Conservation (phyloP, 2,329 filamentous ascomycete species). For the Calonectria fujianensis region DNA sequence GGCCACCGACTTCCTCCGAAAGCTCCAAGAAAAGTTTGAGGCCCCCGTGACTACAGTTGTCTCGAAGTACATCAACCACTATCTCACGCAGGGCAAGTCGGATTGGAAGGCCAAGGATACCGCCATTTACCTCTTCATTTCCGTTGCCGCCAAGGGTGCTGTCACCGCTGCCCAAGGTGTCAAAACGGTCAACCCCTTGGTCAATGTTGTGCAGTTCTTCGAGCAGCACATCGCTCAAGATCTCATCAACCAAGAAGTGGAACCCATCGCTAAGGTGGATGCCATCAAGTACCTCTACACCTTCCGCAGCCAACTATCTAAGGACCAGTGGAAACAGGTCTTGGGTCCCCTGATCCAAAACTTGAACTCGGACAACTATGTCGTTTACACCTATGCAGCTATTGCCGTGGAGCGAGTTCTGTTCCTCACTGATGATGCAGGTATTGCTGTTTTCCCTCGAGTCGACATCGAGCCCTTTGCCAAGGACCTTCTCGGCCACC, state of each 20-base stretch:
- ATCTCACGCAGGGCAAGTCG: constrained; percentile 84
- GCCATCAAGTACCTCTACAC: constrained; percentile 98
- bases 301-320: constrained; percentile 95
- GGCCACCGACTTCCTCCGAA: constrained; percentile 94
- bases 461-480: constrained; percentile 87
- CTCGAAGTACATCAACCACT: constrained; percentile 89
- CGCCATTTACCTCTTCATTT: constrained; percentile 96
- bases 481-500: constrained; percentile 89
- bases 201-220: constrained; percentile 96
- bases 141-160: constrained; percentile 93
- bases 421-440: constrained; percentile 85
- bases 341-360: constrained; percentile 94
- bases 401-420: constrained; percentile 97
- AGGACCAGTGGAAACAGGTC: constrained; percentile 92
- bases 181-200: constrained; percentile 88
- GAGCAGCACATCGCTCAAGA: constrained; percentile 94
- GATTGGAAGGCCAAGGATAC: constrained; percentile 99
- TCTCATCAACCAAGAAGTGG: constrained; percentile 80
- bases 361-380: constrained; percentile 91
- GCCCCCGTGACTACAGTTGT: constrained; percentile 90
- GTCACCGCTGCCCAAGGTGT: constrained; percentile 93
- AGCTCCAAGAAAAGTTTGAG: constrained; percentile 93
- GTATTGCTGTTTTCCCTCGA: constrained; percentile 86
- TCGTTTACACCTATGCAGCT: constrained; percentile 97
- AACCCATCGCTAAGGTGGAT: constrained; percentile 95